Percentiles rank a stretch among this genome's conserved stretches.
phyloP scores from a whole-genome alignment of 371 early-diverging fungal species.

The Zychaea mexicana region DNA sequence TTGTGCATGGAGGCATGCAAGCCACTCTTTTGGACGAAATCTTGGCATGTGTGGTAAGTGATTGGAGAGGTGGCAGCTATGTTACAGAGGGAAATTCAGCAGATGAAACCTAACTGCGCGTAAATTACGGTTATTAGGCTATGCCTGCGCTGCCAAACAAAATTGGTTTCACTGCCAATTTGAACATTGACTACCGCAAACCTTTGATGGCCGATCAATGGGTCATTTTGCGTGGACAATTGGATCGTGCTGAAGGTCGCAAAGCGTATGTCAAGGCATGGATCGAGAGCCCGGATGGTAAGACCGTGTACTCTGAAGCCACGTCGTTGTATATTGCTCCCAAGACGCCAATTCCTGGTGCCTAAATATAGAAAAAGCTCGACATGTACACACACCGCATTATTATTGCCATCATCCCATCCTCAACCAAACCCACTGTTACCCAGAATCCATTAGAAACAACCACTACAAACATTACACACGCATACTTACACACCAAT shows the following conservation, averaged over 20 bases:
- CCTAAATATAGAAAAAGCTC: slow-evolving; percentile 56
- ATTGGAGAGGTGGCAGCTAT: slow-evolving; percentile 4
- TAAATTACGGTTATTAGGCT: slow-evolving; percentile 27
- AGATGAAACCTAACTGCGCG: not conserved
- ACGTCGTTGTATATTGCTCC: slow-evolving; percentile 35
- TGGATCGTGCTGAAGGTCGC: slow-evolving; percentile 66
- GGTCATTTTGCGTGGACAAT: slow-evolving; percentile 51
- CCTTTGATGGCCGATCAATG: slow-evolving; percentile 67
- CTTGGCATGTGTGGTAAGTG: slow-evolving; percentile 51
- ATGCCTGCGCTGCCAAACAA: slow-evolving; percentile 63
- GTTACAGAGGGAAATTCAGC: not conserved
- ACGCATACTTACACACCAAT: too few species aligned
- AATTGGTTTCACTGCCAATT: slow-evolving; percentile 78
- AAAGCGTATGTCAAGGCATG: slow-evolving; percentile 72
- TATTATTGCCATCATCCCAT: too few species aligned
- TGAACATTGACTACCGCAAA: slow-evolving; percentile 70
- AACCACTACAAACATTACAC: too few species aligned
- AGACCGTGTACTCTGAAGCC: slow-evolving; percentile 35
- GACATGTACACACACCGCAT: too few species aligned
- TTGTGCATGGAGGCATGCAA: slow-evolving; percentile 71
- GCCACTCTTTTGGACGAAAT: slow-evolving; percentile 74
- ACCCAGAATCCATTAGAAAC: too few species aligned
- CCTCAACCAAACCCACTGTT: too few species aligned
- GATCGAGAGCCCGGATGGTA: slow-evolving; percentile 53
- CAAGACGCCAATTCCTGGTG: slow-evolving; percentile 9